Evolutionary conservation across 2,329 filamentous ascomycete species (phyloP), one percentile per base, ranked within the genome.

Genomic region (Furcasterigmium sp.): DNA sequence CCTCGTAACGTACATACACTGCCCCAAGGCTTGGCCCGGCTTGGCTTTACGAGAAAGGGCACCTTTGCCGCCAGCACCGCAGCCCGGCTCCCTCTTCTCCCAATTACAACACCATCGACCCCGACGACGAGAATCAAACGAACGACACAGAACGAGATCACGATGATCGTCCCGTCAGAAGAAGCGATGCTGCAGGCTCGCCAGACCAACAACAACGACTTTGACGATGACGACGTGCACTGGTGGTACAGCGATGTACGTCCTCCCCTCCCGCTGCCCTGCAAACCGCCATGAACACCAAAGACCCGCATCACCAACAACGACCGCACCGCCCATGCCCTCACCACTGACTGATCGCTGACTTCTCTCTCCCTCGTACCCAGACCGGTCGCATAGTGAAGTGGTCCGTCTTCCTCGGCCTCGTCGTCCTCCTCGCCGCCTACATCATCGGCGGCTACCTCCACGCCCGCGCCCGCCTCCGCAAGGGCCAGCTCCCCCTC

Each of bases 371-470:
- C 5, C 21, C 23, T 18, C n/a, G n/a, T n/a, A n/a, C n/a, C 14
- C 47, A 85, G 80, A 75, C 72, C 28, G 83, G 80, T 44, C 63
- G 75, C 44, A 82, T 83, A 45, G 69, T 89, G 54, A 86, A 87
- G 63, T 91, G 85, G 78, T 72, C 75, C 37, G 65, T 91, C 46
- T 79, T 91, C 56, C 75, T 77, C 47, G 65, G 70, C 48, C 59
- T 91, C 51, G 68, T 87, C 53, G 46, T 73, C 43, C 44, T 80
- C 46, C 63, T 87, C 55, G 59, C 79, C 41, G 54, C 72, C 34
- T 88, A 82, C 70, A 69, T 90, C 54, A 51, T 87, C 42, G 70
- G 78, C 46, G 85, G 85, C 47, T 85, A 85, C 60, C 64, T 78
- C 37, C 87, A 91, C 63, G 87, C 86, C 37, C 78, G 78, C 59